Percentiles rank a stretch among this genome's conserved stretches.
These are phyloP conservation scores for Yamadazyma triangularis DNA, from an alignment of 1,139 yeast species.

Conservation along the genomic window DNA sequence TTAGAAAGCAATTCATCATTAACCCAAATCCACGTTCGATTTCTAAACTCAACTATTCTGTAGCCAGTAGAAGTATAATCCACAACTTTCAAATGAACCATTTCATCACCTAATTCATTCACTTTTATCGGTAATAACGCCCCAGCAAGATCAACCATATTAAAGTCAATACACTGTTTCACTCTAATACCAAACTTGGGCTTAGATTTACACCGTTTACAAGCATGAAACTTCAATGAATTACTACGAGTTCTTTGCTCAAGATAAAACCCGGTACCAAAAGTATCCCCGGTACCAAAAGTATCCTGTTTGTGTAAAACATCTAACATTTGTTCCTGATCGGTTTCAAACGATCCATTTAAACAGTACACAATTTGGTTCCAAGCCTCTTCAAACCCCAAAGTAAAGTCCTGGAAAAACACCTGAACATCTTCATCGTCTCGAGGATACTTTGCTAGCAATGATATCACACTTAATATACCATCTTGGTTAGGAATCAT, in stretches of 20 bases:
- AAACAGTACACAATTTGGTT: slow-evolving; percentile 30
- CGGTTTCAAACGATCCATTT: slow-evolving; percentile 15
- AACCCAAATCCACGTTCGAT: slow-evolving; percentile 26
- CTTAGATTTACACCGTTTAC: neutral
- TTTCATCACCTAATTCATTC: slow-evolving; percentile 14
- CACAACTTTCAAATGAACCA: slow-evolving; percentile 10
- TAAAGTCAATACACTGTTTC: slow-evolving; percentile 39
- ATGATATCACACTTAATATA: slow-evolving; percentile 24
- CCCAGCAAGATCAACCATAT: slow-evolving; percentile 30
- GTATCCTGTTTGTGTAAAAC: slow-evolving; percentile 13
- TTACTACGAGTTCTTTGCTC: slow-evolving; percentile 36
- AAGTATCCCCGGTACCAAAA: slow-evolving; percentile 64
- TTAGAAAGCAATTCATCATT: slow-evolving; percentile 33
- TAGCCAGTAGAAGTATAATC: slow-evolving; percentile 20
- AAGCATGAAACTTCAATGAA: slow-evolving; percentile 2
- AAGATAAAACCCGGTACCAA: neutral
- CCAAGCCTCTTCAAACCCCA: slow-evolving; percentile 60
- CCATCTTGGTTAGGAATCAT: slow-evolving; percentile 43
- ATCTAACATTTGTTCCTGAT: slow-evolving; percentile 40
- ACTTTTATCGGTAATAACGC: slow-evolving; percentile 23
- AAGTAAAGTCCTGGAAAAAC: slow-evolving; percentile 34
- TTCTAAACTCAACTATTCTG: slow-evolving; percentile 18
- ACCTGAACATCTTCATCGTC: slow-evolving; percentile 37
- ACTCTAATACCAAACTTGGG: slow-evolving; percentile 18
- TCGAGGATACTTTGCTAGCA: slow-evolving; percentile 39